phyloP scores from a whole-genome alignment of 805 yeast genomes.

The Myxozyma sirexii region DNA sequence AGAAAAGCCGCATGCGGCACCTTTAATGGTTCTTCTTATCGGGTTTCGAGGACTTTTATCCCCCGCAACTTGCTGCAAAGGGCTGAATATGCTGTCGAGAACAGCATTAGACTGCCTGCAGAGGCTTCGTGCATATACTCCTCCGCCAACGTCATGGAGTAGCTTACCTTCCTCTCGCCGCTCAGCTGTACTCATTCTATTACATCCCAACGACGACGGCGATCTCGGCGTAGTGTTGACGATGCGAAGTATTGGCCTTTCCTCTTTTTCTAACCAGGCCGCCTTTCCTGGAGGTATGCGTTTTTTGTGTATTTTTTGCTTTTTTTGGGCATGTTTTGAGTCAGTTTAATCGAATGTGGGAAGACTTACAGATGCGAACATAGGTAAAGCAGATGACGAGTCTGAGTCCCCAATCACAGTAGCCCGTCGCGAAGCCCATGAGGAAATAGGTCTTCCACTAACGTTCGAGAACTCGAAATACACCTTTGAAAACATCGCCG shows the following conservation, averaged over 20 bases:
- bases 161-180: constrained; percentile 66
- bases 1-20: constrained; percentile 6
- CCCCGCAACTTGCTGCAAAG: neutral
- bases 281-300: constrained; percentile 90
- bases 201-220: constrained; percentile 64
- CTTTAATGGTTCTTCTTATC: neutral
- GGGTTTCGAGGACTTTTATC: neutral
- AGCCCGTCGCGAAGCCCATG: constrained; percentile 81
- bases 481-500: constrained; percentile 59
- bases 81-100: constrained; percentile 3
- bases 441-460: constrained; percentile 72
- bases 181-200: constrained; percentile 74
- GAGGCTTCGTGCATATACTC: constrained; percentile 24
- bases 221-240: constrained; percentile 80
- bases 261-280: constrained; percentile 84
- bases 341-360: too few relatives aligned
- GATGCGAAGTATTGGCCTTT: constrained; percentile 67
- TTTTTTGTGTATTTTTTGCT: neutral
- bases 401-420: constrained; percentile 70
- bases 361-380: constrained; percentile 45
- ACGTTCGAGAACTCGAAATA: constrained; percentile 51
- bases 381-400: constrained; percentile 75
- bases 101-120: constrained; percentile 22
- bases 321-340: constrained; percentile 53
- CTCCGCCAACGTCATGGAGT: constrained; percentile 48